Conservation (phyloP, 2,329 filamentous ascomycete species). For the Talaromyces sp. region DNA sequence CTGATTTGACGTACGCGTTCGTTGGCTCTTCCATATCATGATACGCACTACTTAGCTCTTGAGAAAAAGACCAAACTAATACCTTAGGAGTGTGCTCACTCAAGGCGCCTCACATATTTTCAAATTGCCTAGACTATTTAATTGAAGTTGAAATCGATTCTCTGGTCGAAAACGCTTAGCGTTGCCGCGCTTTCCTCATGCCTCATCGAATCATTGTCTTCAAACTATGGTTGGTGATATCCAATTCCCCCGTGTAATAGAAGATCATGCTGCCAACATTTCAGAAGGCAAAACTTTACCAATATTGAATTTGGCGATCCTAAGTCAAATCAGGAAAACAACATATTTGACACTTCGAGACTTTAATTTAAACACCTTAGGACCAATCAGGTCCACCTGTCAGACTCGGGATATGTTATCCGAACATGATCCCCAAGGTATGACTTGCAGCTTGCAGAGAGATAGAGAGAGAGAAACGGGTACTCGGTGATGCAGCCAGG, state of each 20-base stretch:
- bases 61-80: not conserved
- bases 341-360: not conserved
- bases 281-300: not conserved
- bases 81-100: conserved; percentile 8
- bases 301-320: not conserved
- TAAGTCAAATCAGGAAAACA: not conserved
- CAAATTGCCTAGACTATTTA: not conserved
- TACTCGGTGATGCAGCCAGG: not conserved
- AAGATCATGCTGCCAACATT: not conserved
- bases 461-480: not conserved
- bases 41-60: not conserved
- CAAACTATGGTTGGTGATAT: not conserved
- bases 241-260: not conserved
- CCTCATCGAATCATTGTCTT: not conserved
- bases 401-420: not conserved
- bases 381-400: not conserved
- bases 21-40: not conserved
- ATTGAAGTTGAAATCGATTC: not conserved
- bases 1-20: not conserved
- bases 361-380: not conserved
- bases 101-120: conserved; percentile 3
- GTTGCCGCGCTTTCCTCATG: not conserved
- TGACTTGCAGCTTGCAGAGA: not conserved
- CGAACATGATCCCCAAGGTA: not conserved
- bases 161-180: not conserved